Evolutionary conservation across 768 basidiomycete genomes (phyloP), one percentile per base, ranked within the genome.

Genomic region (Russula abietina): DNA sequence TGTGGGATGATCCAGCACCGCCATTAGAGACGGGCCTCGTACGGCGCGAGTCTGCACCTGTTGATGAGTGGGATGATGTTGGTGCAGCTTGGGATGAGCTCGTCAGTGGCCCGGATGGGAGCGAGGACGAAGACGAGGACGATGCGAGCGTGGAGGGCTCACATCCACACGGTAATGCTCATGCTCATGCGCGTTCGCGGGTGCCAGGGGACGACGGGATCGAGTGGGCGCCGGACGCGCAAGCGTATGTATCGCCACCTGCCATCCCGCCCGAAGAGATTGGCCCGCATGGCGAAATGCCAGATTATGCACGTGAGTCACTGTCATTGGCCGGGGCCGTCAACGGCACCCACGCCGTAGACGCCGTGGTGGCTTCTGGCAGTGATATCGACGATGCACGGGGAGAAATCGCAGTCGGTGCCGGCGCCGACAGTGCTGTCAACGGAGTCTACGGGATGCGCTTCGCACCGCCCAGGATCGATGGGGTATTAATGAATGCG

Each of bases 1-100:
- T 91, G 4, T 91, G 89, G 89, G 83, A 78, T 0, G 78, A 78
- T n/a, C 75, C 81, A 7, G 77, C 80, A 5, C 89, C 89, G 24
- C 73, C 73, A 0, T 75, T 88, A 12, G 81, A 83, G 71, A 73
- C 81, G 14, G 88, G 88, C 6, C 75, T 85, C 9, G 72, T 85
- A 8, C 80, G 78, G 74, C 82, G 78, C 63, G 79, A 79, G 33
- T 66, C 69, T 11, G 68, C 39, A 69, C 71, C 33, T 61, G 66
- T 30, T 11, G 62, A 58, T 50, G 66, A 73, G 32, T 86, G 83
- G 83, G 77, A 80, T 12, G 80, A 84, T 53, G 75, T 86, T 1
- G 79, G 81, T 28, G 76, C 76, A 3, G 76, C 75, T 14, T 86
- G 85, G 83, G 83, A 85, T 55, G 76, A 68, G 3, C 64, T 70